These are phyloP conservation scores for Ceratonia siliqua DNA, from an alignment of 306 rosid genomes.

Conservation along the genomic window DNA sequence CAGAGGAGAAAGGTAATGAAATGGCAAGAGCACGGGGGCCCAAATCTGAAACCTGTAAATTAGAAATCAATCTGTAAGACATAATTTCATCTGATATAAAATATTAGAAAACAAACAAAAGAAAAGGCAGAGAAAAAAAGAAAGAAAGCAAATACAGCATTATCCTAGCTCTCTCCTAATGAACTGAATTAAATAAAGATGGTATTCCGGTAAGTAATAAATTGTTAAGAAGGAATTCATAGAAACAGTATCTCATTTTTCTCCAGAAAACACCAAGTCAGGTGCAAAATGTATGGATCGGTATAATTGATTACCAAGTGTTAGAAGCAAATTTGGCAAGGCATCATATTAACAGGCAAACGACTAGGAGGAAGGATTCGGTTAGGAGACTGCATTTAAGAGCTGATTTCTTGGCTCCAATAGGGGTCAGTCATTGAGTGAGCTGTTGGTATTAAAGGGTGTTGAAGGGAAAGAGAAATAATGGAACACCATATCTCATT, in stretches of 20 bases:
- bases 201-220: conserved; percentile 16
- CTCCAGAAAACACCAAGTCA: background rate
- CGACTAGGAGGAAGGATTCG: no score
- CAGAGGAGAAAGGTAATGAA: conserved; percentile 74
- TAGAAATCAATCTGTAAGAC: conserved; percentile 29
- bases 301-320: background rate
- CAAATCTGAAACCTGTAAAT: conserved; percentile 75
- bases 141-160: background rate
- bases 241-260: background rate
- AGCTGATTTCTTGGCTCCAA: no score
- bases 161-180: background rate
- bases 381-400: no score
- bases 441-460: no score
- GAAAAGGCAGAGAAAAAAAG: background rate
- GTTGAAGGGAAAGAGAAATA: no score
- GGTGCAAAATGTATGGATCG: background rate
- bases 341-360: no score
- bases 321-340: no score
- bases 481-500: no score
- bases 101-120: conserved; percentile 2
- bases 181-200: background rate
- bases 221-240: background rate
- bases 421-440: no score
- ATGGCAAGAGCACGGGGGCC: conserved; percentile 85
- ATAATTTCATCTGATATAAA: conserved; percentile 20